Evolutionary conservation across 2,329 filamentous ascomycete genomes (phyloP).

Genomic region (Cladosporium velox): DNA sequence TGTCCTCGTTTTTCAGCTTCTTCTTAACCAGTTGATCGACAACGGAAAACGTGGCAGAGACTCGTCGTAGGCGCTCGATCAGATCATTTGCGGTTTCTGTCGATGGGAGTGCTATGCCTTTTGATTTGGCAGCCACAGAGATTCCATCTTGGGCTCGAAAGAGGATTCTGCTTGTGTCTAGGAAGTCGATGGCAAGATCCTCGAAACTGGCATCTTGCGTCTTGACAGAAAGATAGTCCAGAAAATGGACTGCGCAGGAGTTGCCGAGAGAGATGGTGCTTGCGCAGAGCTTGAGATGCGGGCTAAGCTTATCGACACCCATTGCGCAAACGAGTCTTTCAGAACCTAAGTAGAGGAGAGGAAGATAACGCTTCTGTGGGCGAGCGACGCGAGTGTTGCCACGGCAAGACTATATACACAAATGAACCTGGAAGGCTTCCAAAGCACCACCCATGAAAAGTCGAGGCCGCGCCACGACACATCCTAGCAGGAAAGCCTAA

Average conservation of each 20-base stretch:
- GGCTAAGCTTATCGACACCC: constrained; percentile 3
- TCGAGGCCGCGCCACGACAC: constrained; percentile 9
- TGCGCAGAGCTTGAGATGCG: not conserved
- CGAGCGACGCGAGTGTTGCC: not conserved
- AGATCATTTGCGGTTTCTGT: constrained; percentile 60
- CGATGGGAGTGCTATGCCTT: constrained; percentile 47
- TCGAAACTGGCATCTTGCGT: constrained; percentile 34
- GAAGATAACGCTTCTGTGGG: not conserved
- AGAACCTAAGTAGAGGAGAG: not conserved
- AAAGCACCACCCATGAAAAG: not conserved
- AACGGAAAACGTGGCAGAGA: constrained; percentile 62
- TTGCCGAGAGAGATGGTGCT: constrained; percentile 63
- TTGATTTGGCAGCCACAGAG: constrained; percentile 53
- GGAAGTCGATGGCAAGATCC: constrained; percentile 64
- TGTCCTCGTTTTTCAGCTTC: constrained; percentile 61
- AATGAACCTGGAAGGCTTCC: not conserved
- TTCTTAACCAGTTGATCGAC: constrained; percentile 52
- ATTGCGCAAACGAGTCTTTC: not conserved
- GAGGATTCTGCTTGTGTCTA: constrained; percentile 66
- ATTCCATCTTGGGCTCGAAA: constrained; percentile 67
- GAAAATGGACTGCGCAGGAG: constrained; percentile 64
- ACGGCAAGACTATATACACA: constrained; percentile 4
- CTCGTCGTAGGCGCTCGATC: constrained; percentile 63
- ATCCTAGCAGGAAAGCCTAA: not conserved
- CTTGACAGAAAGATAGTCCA: constrained; percentile 61